A percentile compares a stretch with the other conserved stretches of the same genome.
Conservation (phyloP, 768 basidiomycete genomes). For the Tulasnella sp. region DNA sequence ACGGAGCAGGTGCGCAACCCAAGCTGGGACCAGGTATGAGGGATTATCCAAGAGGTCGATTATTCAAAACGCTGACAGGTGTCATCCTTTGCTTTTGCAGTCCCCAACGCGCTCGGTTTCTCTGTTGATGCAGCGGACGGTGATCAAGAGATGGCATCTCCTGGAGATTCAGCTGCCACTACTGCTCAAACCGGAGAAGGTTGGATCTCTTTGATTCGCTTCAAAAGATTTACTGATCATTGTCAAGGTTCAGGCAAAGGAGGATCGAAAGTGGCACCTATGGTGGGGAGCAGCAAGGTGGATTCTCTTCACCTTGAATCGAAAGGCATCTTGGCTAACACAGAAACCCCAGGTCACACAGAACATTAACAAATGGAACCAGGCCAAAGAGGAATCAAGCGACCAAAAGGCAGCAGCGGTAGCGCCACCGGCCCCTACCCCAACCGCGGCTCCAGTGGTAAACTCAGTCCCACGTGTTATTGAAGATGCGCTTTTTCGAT, state of each 20-base stretch:
- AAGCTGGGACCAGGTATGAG: too few species aligned
- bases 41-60: too few species aligned
- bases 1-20: too few species aligned
- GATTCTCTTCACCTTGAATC: constrained; percentile 7
- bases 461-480: not conserved
- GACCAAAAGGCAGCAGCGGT: constrained; percentile 30
- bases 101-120: constrained; percentile 2
- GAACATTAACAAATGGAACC: constrained; percentile 96
- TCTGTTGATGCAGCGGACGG: not conserved
- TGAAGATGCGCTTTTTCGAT: not conserved
- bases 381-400: constrained; percentile 79
- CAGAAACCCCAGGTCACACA: constrained; percentile 51
- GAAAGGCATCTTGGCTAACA: constrained; percentile 10
- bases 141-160: not conserved
- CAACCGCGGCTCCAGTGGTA: constrained; percentile 22
- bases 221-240: not conserved
- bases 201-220: not conserved
- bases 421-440: constrained; percentile 20
- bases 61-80: too few species aligned
- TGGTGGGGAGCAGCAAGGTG: constrained; percentile 81
- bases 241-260: not conserved
- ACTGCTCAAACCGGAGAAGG: not conserved
- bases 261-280: constrained; percentile 46
- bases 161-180: not conserved
- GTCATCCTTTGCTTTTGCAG: not conserved